These are phyloP conservation scores for Chloromonas sp. DNA, from an alignment of 163 green algal genomes.

Conservation along the genomic window DNA sequence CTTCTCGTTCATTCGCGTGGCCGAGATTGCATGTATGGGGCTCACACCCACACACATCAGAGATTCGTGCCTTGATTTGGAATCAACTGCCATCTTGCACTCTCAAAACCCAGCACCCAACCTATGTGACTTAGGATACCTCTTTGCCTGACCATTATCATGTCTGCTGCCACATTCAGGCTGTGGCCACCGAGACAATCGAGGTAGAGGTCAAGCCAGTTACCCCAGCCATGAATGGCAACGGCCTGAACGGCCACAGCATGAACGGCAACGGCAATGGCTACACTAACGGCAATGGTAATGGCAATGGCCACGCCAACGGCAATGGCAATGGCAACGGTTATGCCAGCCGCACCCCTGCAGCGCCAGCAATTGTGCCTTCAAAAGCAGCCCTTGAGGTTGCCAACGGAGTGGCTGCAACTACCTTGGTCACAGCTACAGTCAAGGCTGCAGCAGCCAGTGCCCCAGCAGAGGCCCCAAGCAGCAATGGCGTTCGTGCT, in stretches of 20 bases:
- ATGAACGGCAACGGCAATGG: neutral
- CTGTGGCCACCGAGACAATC: neutral
- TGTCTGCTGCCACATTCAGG: neutral
- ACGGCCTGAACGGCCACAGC: neutral
- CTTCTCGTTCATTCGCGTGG: too few species aligned
- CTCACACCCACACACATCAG: too few species aligned
- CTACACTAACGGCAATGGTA: neutral
- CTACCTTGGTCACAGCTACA: neutral
- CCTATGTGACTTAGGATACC: too few species aligned
- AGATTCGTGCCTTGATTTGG: too few species aligned
- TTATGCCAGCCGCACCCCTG: neutral
- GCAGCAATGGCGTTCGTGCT: neutral
- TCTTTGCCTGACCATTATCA: too few species aligned
- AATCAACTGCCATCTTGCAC: too few species aligned
- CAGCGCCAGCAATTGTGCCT: conserved; percentile 5
- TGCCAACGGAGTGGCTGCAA: neutral
- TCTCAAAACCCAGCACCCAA: too few species aligned
- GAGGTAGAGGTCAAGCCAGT: neutral
- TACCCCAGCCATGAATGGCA: neutral
- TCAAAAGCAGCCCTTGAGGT: conserved; percentile 2
- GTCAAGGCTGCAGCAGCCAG: conserved; percentile 9
- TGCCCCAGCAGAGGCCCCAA: neutral
- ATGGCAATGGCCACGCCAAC: conserved; percentile 5
- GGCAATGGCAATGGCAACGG: conserved; percentile 11
- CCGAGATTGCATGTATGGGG: too few species aligned